These are phyloP conservation scores for Neurospora tetrasperma DNA, from an alignment of 495 filamentous ascomycete genomes.

Conservation along the genomic window DNA sequence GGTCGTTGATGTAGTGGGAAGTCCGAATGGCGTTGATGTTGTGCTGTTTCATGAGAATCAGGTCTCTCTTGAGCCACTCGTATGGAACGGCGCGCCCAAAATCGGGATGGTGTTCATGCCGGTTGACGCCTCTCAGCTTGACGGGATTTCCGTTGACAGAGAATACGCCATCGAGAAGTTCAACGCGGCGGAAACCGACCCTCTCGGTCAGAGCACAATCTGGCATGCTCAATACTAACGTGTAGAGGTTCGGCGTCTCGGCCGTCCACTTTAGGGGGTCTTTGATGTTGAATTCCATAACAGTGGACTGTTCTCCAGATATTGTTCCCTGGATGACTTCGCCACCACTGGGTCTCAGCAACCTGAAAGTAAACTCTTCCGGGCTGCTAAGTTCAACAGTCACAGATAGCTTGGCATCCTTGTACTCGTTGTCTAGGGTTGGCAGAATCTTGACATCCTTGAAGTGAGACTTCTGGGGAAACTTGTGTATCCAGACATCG, in stretches of 20 bases:
- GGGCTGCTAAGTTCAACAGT: constrained; percentile 29
- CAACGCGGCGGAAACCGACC: constrained; percentile 51
- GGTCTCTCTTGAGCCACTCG: constrained; percentile 44
- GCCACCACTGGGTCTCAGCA: constrained; percentile 25
- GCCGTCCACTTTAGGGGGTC: constrained; percentile 57
- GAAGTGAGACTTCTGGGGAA: constrained; percentile 41
- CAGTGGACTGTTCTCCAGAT: constrained; percentile 6
- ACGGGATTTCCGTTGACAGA: constrained; percentile 51
- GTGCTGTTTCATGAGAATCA: constrained; percentile 55
- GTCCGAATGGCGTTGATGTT: constrained; percentile 62
- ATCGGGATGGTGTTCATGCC: constrained; percentile 55
- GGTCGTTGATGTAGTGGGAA: constrained; percentile 53
- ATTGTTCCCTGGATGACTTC: constrained; percentile 13
- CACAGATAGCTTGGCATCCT: constrained; percentile 43
- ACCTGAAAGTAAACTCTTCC: constrained; percentile 20
- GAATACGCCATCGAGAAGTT: constrained; percentile 47
- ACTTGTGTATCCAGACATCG: constrained; percentile 55
- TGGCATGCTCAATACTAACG: constrained; percentile 31
- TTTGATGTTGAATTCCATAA: constrained; percentile 25
- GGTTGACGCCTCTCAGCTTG: constrained; percentile 55
- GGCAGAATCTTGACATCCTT: constrained; percentile 51
- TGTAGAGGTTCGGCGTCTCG: constrained; percentile 55
- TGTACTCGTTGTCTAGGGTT: constrained; percentile 44
- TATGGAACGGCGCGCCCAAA: constrained; percentile 52
- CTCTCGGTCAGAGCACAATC: constrained; percentile 36